Conservation (phyloP, 2,329 filamentous ascomycete species). For the Taxawa tesnikishii region DNA sequence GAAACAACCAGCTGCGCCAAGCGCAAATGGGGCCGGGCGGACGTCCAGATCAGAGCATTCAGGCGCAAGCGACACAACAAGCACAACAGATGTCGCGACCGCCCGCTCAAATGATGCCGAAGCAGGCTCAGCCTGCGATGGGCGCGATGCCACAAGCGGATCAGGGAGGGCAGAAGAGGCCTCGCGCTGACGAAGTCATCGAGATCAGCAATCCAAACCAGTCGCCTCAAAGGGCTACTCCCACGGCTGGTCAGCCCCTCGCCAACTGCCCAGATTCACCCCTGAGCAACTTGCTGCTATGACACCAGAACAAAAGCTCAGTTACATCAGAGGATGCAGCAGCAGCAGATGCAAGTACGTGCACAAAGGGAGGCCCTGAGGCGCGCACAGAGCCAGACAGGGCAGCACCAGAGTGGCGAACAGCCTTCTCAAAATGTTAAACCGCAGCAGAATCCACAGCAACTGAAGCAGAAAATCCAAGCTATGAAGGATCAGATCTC, state of each 20-base stretch:
- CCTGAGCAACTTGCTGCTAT: conserved; percentile 5
- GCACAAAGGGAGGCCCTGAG: conserved; percentile 15
- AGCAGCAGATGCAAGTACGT: conserved; percentile 10
- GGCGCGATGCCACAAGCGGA: conserved; percentile 10
- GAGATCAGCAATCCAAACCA: conserved; percentile 23
- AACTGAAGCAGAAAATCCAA: conserved; percentile 1
- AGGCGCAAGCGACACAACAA: conserved; percentile 13
- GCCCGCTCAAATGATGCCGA: conserved; percentile 14
- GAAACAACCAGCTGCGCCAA: conserved; percentile 12
- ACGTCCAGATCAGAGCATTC: conserved; percentile 6
- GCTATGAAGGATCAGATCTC: conserved; percentile 2
- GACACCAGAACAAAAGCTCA: conserved; percentile 13
- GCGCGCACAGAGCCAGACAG: conserved; percentile 12
- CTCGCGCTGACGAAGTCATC: conserved; percentile 26
- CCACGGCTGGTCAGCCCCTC: conserved; percentile 5
- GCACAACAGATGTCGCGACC: conserved; percentile 18
- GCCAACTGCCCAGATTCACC: no score
- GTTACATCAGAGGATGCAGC: no score
- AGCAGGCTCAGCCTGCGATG: conserved; percentile 12
- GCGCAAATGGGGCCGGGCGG: conserved; percentile 15
- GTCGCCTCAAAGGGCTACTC: conserved; percentile 3
- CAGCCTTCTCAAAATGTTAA: background rate
- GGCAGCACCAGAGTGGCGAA: conserved; percentile 3
- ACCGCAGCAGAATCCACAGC: conserved; percentile 1
- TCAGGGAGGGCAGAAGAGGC: conserved; percentile 21